Base-by-base conservation (phyloP, 306 rosid species). In the peach (Prunus persica) region DNA sequence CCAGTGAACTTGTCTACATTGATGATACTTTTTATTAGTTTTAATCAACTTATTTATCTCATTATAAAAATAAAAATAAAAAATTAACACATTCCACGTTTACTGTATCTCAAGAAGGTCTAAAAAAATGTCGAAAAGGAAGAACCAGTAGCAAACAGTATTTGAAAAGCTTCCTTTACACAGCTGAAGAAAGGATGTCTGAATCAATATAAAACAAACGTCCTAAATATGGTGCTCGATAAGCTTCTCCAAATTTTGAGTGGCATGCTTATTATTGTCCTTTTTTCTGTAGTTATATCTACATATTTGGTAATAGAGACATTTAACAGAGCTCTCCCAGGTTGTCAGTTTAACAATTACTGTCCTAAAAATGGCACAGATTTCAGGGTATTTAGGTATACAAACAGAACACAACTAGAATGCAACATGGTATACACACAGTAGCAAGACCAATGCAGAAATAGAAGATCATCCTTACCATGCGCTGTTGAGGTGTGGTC, bases 401-500 rank as follows among this genome's bases (percentile, higher is more conserved):
- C 63, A 70, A 14, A 71, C 43, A 11, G 8, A 58, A 34, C 28
- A 55, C 49, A n/a, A 2, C 15, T 54, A 5, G 7, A 28, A 55
- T 52, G 49, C 64, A 71, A 71, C 8, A 30, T 13, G 56, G 32
- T 3, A 38, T 38, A 38, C 9, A 7, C 43, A 7, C 9, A 38
- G 43, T 38, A 38, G 51, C 4, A 2, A 65, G 14, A 50, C 18
- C 19, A 25, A 65, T 10, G 64, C 46, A 10, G 10, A 52, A 11
- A 41, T 12, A 34, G 27, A 74, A 49, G 50, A 71, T 58, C 11
- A 38, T 66, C 77, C 96, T 85, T 83, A 94, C 97, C 1, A 73
- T 85, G 82, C 95, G 94, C 63, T 92, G 96, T 81, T 89, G 96
- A 30, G 85, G 89, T 14, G 98, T 92, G 73, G 97, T 95, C 81